phyloP scores from a whole-genome alignment of 108 stramenopile species.

The Fragilariopsis cylindrus region DNA sequence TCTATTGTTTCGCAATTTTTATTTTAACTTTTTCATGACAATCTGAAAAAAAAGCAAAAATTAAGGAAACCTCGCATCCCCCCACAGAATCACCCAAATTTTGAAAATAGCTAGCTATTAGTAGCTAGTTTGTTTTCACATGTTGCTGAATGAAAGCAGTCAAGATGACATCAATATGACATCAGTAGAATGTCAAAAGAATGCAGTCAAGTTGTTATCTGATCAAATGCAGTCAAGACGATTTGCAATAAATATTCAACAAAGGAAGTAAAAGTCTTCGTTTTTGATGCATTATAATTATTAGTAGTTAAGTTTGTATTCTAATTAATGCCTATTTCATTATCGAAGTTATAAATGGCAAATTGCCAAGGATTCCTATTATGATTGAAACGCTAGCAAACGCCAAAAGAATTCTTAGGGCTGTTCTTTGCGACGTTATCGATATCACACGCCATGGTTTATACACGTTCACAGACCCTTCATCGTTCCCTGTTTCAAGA shows the following conservation, averaged over 20 bases:
- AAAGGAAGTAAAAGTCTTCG: neutral
- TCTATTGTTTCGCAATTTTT: neutral
- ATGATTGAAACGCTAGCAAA: constrained; percentile 34
- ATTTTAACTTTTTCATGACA: too few species aligned
- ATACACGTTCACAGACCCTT: constrained; percentile 47
- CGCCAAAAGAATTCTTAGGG: constrained; percentile 28
- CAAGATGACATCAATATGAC: too few species aligned
- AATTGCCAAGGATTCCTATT: constrained; percentile 39
- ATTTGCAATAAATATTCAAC: neutral
- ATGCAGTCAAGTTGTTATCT: neutral
- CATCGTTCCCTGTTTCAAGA: constrained; percentile 22
- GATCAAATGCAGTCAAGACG: neutral
- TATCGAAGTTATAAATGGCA: neutral
- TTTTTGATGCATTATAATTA: neutral
- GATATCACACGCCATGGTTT: constrained; percentile 17
- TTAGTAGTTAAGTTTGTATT: too few species aligned
- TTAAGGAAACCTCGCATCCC: neutral
- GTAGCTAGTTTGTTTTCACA: too few species aligned
- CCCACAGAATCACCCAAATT: neutral
- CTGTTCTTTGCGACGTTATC: constrained; percentile 14
- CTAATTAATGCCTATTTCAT: neutral
- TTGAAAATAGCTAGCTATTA: neutral
- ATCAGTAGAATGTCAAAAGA: too few species aligned
- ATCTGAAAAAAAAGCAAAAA: neutral
- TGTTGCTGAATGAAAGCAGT: too few species aligned